Evolutionary conservation across 1,284 basidiomycete species (phyloP).

Genomic region (Ceratobasidium theobromae): DNA sequence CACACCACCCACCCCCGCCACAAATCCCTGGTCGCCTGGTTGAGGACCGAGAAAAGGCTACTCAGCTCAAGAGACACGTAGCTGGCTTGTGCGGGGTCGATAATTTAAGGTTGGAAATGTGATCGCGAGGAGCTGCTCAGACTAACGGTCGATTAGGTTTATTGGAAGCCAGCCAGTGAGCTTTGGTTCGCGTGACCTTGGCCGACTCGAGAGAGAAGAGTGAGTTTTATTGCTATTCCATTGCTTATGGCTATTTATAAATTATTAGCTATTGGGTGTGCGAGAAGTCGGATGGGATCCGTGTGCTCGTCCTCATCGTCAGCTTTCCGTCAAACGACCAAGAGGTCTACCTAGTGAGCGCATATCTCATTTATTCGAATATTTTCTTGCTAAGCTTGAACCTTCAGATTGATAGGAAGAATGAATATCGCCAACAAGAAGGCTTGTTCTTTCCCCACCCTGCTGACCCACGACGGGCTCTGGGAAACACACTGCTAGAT

Average conservation of each 20-base stretch:
- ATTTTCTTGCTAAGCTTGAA: not conserved
- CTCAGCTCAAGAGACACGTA: slow-evolving; percentile 63
- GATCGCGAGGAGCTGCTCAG: not conserved
- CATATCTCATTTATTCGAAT: not conserved
- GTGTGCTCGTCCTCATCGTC: slow-evolving; percentile 84
- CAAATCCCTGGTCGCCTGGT: slow-evolving; percentile 64
- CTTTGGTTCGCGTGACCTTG: slow-evolving; percentile 69
- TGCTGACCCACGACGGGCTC: slow-evolving; percentile 62
- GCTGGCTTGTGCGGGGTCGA: slow-evolving; percentile 65
- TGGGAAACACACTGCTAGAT: slow-evolving; percentile 84
- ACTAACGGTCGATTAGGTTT: slow-evolving; percentile 57
- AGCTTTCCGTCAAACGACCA: slow-evolving; percentile 70
- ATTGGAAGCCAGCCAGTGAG: slow-evolving; percentile 93
- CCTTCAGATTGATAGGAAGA: slow-evolving; percentile 89
- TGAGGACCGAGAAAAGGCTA: slow-evolving; percentile 53
- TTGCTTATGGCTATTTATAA: slow-evolving; percentile 24
- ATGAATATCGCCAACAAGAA: slow-evolving; percentile 73
- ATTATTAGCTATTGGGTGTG: slow-evolving; percentile 91
- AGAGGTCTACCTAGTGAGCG: slow-evolving; percentile 75
- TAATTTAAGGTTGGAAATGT: slow-evolving; percentile 51
- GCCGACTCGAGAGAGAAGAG: slow-evolving; percentile 81
- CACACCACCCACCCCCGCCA: slow-evolving; percentile 44
- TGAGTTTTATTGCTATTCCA: slow-evolving; percentile 46
- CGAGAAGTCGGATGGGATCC: slow-evolving; percentile 98
- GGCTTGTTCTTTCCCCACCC: slow-evolving; percentile 89